Conservation (phyloP, 805 yeast species). For the Isabelozyma pseudorhagii region DNA sequence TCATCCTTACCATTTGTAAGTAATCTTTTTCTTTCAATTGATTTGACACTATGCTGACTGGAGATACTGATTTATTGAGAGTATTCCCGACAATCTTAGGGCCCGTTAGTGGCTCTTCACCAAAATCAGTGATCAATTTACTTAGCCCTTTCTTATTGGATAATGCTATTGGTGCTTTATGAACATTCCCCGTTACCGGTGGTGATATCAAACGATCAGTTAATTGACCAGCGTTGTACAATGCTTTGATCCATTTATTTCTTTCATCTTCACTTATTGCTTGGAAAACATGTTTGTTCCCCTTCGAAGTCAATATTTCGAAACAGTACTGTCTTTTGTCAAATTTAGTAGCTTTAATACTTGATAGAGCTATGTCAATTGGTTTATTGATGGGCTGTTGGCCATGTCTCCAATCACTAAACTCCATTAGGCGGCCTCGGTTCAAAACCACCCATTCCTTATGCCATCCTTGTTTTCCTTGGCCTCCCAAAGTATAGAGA, state of each 20-base stretch:
- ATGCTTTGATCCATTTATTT: constrained; percentile 62
- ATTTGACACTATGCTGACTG: constrained; percentile 29
- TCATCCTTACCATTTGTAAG: constrained; percentile 36
- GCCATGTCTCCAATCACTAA: constrained; percentile 77
- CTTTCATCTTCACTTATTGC: constrained; percentile 68
- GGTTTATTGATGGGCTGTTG: constrained; percentile 60
- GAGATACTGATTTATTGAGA: constrained; percentile 19
- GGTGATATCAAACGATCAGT: constrained; percentile 15
- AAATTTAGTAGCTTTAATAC: constrained; percentile 46
- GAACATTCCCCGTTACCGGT: neutral
- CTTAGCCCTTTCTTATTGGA: constrained; percentile 3
- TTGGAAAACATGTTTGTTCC: constrained; percentile 68
- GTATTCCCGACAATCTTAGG: constrained; percentile 7
- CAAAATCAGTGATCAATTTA: constrained; percentile 7
- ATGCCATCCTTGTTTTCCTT: constrained; percentile 75
- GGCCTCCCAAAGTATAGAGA: constrained; percentile 57
- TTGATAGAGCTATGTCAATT: constrained; percentile 67
- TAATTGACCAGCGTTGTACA: constrained; percentile 56
- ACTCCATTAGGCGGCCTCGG: constrained; percentile 67
- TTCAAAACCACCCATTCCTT: constrained; percentile 80
- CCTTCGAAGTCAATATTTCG: constrained; percentile 69
- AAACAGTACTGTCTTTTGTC: constrained; percentile 61
- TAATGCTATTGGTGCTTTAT: neutral
- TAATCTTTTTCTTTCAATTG: constrained; percentile 20
- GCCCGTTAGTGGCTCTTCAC: constrained; percentile 1